These are phyloP conservation scores for Flaveria sonorensis DNA, from an alignment of 129 eudicot species.

Conservation along the genomic window DNA sequence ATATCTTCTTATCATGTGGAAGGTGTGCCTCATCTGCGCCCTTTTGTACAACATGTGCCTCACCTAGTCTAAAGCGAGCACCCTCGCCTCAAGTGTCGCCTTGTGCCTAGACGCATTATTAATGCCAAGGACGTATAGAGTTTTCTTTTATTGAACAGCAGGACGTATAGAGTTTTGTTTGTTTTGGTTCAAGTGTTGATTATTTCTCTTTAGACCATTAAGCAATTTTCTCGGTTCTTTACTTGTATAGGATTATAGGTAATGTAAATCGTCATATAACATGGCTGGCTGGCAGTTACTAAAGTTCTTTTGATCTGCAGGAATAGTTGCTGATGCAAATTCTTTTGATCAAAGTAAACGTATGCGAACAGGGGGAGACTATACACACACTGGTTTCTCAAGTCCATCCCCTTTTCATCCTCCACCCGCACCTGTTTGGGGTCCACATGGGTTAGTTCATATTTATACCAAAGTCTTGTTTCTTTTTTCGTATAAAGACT, in stretches of 20 bases:
- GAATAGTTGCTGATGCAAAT: constrained; percentile 86
- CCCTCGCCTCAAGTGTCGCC: no score
- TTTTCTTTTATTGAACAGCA: neutral
- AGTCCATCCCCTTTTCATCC: constrained; percentile 94
- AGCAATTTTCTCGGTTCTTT: neutral
- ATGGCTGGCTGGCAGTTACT: neutral
- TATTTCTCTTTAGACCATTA: neutral
- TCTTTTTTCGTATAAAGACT: constrained; percentile 1
- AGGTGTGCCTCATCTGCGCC: no score
- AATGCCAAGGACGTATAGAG: no score
- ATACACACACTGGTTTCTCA: constrained; percentile 81
- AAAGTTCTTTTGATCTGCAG: constrained; percentile 39
- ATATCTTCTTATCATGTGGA: no score
- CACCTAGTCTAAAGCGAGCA: no score
- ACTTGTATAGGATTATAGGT: neutral
- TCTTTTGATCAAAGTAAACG: constrained; percentile 94
- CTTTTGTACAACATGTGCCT: no score
- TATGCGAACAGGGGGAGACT: constrained; percentile 90
- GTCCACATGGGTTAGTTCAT: constrained; percentile 76
- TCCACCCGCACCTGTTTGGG: constrained; percentile 95
- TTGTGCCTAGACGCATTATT: no score
- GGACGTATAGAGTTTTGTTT: neutral
- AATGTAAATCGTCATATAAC: neutral
- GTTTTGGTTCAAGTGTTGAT: neutral
- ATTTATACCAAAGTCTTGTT: neutral